Base-by-base conservation (phyloP, 2,329 filamentous ascomycete species). In the Ceratocystis lukuohia region DNA sequence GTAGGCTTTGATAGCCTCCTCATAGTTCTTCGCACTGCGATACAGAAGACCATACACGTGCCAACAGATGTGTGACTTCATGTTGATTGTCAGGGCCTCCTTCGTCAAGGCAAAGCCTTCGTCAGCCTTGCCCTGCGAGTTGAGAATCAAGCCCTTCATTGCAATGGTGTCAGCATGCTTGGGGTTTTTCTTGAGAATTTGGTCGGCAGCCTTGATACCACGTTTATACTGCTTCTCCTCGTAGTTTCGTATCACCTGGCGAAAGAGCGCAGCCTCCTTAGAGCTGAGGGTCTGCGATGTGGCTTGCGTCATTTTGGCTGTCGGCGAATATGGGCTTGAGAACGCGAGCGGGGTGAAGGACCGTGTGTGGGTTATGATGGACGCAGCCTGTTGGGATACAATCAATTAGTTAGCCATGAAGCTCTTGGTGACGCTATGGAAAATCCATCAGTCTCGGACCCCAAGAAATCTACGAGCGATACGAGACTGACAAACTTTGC, bases 31-130 rank as follows among this genome's bases (percentile, higher is more conserved):
- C 74, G 89, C 88, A 62, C 90, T 88, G 64, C 93, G 87, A 78
- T 96, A 97, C 63, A 99, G 82, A 71, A 99, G 78, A 41, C 95
- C 94, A 75, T 97, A 99, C 69, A 99, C 94, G 77, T 99, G 95
- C 94, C 94, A 99, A 81, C 92, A 97, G 72, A 99, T 92, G 77
- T 97, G 93, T 72, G 92, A 96, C 80, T 95, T 96, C 92, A 99
- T 97, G 75, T 97, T 92, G 72, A 92, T 91, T 71, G 88, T 91
- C 72, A 99, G 81, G 44, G 95, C 94, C 70, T 91, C 84, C 78
- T 96, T 99, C 73, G 89, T 93, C 68, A 99, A 82, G 59, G 87
- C 84, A 75, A 99, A 99, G 0, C 95, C 95, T 78, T 99, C 94
- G 67, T 96, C 91, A 37, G 88, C 87, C 77, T 96, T 93, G 71